Base-by-base conservation (phyloP, 192 early-diverging fungal species). In the Jimgerdemannia lactiflua region DNA sequence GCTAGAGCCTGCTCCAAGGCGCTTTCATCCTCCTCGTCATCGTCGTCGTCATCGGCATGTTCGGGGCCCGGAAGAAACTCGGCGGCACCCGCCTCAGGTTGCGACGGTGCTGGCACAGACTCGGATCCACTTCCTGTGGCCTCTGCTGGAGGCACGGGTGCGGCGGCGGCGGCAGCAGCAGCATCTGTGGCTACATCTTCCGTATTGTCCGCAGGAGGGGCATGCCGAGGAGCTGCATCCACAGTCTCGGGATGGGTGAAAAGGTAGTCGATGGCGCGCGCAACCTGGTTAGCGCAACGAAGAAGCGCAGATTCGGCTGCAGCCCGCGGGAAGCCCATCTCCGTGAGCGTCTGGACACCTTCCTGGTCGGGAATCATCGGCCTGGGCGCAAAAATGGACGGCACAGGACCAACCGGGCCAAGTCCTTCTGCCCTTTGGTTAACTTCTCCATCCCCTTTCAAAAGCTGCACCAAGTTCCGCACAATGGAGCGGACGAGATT, bases 271-370 rank as follows among this genome's bases (percentile, higher is more conserved):
- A 94, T 90, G 0, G 97, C 97, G 18, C 94, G 85, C 19, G 85
- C 85, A 4, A 97, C 82, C 70, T 93, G 92, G 74, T 94, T 94
- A n/a, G 81, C 84, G 70, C 89, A 91, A 3, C 95, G 89, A 41
- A 90, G 84, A 42, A 99, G 79, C 4, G 96, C 96, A 29, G 80
- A 84, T 75, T 93, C 94, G 3, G 96, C 94, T 9, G 91, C 91
- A 19, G 84, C 82, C 10, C 91, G 85, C 4, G 91, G 82, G 78
- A 97, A 99, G 0, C 97, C 97, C 95, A 99, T 95, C 39, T 94
- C 91, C 14, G 91, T 78, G 14, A 98, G 83, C 64, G 91, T 90
- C n/a, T 89, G 84, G 17, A 97, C 82, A 44, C 85, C 82, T 8
- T 82, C 83, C 41, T 86, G 85, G 81, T 94, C 89, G 4, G 94